Conservation (phyloP, 2,329 filamentous ascomycete species). For the Trichoderma oligosporum region DNA sequence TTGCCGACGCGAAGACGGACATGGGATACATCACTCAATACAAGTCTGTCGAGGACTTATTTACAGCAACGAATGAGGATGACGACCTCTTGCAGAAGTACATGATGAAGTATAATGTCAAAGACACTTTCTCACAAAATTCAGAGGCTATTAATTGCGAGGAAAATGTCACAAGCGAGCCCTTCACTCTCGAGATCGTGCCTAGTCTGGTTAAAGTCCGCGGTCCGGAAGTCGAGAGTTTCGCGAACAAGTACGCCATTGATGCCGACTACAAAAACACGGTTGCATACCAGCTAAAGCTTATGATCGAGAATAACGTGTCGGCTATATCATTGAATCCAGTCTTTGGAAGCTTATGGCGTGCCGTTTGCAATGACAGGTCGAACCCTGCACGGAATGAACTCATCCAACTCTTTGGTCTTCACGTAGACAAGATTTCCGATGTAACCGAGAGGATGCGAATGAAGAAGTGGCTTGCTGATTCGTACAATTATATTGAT, state of each 20-base stretch:
- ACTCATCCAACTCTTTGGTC: conserved; percentile 42
- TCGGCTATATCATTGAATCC: conserved; percentile 45
- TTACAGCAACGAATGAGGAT: neutral
- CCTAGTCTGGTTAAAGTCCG: conserved; percentile 25
- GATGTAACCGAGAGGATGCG: conserved; percentile 33
- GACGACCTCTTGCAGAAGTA: neutral
- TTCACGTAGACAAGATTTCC: conserved; percentile 36
- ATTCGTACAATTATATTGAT: conserved; percentile 47
- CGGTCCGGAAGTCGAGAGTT: conserved; percentile 31
- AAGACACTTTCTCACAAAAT: neutral
- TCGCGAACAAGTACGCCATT: conserved; percentile 38
- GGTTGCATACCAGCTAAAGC: conserved; percentile 38
- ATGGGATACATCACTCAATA: conserved; percentile 19
- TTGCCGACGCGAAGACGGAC: neutral
- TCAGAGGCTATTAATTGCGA: neutral
- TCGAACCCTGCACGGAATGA: conserved; percentile 38
- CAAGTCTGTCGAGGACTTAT: conserved; percentile 11
- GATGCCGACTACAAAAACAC: conserved; percentile 38
- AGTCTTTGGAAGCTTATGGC: conserved; percentile 49
- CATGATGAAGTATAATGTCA: neutral
- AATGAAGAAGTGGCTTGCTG: conserved; percentile 48
- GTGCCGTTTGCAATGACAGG: conserved; percentile 46
- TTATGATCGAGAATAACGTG: conserved; percentile 44
- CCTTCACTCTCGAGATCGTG: conserved; percentile 26
- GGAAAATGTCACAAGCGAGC: conserved; percentile 16